Conservation (phyloP, 768 basidiomycete species). For the Crassisporium funariophilum region DNA sequence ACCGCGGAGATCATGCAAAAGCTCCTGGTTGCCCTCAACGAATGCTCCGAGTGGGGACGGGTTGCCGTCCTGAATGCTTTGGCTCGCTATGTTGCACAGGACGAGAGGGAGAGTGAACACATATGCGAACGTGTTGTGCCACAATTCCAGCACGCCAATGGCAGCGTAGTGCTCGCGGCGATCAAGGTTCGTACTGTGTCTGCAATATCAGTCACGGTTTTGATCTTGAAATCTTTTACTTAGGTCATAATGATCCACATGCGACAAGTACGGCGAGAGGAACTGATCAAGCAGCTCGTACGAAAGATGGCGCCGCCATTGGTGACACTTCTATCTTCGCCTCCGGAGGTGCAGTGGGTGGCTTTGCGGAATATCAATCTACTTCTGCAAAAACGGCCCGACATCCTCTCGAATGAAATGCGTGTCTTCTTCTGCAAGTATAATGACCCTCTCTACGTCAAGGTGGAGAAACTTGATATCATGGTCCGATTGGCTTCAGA, state of each 20-base stretch:
- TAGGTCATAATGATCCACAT: slow-evolving; percentile 99
- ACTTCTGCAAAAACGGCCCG: slow-evolving; percentile 89
- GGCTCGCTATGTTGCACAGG: slow-evolving; percentile 77
- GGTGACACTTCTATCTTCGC: slow-evolving; percentile 93
- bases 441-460: slow-evolving; percentile 98
- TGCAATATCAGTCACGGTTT: not conserved
- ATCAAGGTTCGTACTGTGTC: slow-evolving; percentile 65
- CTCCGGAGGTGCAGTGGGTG: slow-evolving; percentile 99
- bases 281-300: slow-evolving; percentile 80
- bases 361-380: slow-evolving; percentile 96
- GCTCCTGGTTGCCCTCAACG: slow-evolving; percentile 92
- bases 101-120: slow-evolving; percentile 96
- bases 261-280: slow-evolving; percentile 77
- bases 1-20: slow-evolving; percentile 84
- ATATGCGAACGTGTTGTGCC: slow-evolving; percentile 98
- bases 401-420: slow-evolving; percentile 94
- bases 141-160: slow-evolving; percentile 97
- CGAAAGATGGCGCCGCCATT: slow-evolving; percentile 97
- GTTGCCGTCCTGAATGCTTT: slow-evolving; percentile 90
- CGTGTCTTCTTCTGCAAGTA: slow-evolving; percentile 99
- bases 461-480: slow-evolving; percentile 97
- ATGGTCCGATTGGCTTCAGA: slow-evolving; percentile 94
- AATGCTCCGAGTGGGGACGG: slow-evolving; percentile 99
- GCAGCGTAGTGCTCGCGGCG: slow-evolving; percentile 94
- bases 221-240: not conserved